Evolutionary conservation across 2,329 filamentous ascomycete species (phyloP).

Genomic region (Fusarium sp.): DNA sequence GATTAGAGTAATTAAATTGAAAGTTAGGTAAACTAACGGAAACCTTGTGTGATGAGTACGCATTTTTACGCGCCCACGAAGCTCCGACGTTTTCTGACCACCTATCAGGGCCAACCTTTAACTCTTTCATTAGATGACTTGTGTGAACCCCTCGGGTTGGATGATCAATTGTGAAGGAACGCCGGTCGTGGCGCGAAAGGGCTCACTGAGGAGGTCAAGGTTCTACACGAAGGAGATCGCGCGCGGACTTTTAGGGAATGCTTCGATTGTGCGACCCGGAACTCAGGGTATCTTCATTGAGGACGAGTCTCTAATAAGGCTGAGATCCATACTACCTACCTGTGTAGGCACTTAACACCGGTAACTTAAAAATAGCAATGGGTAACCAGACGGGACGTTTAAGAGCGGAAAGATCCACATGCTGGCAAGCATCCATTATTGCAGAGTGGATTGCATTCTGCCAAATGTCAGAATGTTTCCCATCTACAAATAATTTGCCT

Average conservation of each 20-base stretch:
- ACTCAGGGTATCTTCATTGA: not conserved
- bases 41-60: not conserved
- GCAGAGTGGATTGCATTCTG: accelerated
- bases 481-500: accelerated
- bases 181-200: accelerated
- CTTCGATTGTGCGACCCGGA: not conserved
- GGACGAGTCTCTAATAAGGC: not conserved
- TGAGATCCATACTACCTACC: not conserved
- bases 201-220: too few relatives aligned
- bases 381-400: not conserved
- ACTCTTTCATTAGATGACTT: not conserved
- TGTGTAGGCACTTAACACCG: not conserved
- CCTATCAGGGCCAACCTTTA: not conserved
- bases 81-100: not conserved
- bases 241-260: too few relatives aligned
- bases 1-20: not conserved
- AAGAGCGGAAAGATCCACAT: not conserved
- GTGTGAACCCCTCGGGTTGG: not conserved
- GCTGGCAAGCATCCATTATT: not conserved
- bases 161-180: not conserved
- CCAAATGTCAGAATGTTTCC: not conserved
- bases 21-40: too few relatives aligned
- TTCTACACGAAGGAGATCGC: not conserved
- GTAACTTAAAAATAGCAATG: not conserved
- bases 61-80: not conserved